These are phyloP conservation scores for Xylaria cubensis DNA, from an alignment of 495 filamentous ascomycete genomes.

Conservation along the genomic window DNA sequence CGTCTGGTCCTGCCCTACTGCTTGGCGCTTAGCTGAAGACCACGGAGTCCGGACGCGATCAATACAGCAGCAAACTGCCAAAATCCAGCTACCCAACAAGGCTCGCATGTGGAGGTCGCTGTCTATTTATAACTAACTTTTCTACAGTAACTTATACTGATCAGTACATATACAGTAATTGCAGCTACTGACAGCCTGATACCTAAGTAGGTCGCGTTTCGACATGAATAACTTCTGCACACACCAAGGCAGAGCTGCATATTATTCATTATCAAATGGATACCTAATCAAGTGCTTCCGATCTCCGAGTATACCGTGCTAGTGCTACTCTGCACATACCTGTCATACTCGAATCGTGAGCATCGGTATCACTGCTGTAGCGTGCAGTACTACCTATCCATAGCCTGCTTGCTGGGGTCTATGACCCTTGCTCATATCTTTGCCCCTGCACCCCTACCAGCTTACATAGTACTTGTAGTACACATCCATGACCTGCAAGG, in stretches of 20 bases:
- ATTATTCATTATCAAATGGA: conserved; percentile 7
- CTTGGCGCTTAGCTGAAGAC: neutral
- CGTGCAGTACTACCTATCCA: neutral
- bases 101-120: neutral
- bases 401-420: neutral
- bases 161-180: neutral
- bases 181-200: neutral
- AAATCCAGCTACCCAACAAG: conserved; percentile 1
- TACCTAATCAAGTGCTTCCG: conserved; percentile 6
- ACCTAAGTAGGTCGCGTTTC: neutral
- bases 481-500: conserved; percentile 15
- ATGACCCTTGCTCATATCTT: neutral
- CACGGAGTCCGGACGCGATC: neutral
- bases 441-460: conserved; percentile 7
- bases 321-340: neutral
- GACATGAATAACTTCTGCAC: neutral
- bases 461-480: conserved; percentile 4
- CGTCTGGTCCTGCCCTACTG: neutral
- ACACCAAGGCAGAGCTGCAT: neutral
- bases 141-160: neutral
- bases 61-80: neutral
- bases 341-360: neutral
- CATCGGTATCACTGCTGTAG: conserved; percentile 1
- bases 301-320: conserved; percentile 6
- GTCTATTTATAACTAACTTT: neutral